Evolutionary conservation across 441 rosid species (phyloP), one percentile per base, ranked within the genome.

Genomic region (Euphorbia corollata): DNA sequence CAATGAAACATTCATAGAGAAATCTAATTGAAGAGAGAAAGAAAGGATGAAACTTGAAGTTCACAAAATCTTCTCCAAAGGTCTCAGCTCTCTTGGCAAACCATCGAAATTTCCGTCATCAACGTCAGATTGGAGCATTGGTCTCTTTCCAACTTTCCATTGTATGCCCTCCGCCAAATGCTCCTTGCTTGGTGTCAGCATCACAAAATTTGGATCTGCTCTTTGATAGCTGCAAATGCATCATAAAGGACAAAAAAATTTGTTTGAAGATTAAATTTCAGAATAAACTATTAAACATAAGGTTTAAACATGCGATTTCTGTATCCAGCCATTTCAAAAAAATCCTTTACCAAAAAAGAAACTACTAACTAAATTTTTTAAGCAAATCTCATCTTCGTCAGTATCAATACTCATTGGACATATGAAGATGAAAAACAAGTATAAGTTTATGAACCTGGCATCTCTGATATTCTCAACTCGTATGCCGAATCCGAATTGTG

Each of bases 101-200:
- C 80, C 73, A 0, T 73, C 87, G 39, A 88, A 90, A 67, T 92
- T 88, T 73, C 87, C 92, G 0, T 89, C 80, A 54, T 86, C 85
- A 65, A 90, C 66, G 64, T 90, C 92, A 0, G 94, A 75, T 64
- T 90, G 88, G 67, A 86, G 81, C 96, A 90, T 80, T 0, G 98
- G 93, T 63, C 97, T 76, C 73, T 77, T 74, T 68, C 98, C 96
- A 32, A 71, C 71, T 68, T 87, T 71, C 95, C 94, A 87, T 24
- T 71, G 80, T 10, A 77, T 84, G 59, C 94, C 97, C 75, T 88
- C 86, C 1, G 96, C 98, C 24, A 88, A 77, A 75, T 90, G 98
- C 77, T 92, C 96, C 79, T 92, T 92, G 82, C 75, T 87, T 10
- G 95, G 95, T 30, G 96, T 90, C 76, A 90, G 87, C 97, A 90